Evolutionary conservation across 2,329 filamentous ascomycete species (phyloP).

Genomic region (Raffaelea albimanens): DNA sequence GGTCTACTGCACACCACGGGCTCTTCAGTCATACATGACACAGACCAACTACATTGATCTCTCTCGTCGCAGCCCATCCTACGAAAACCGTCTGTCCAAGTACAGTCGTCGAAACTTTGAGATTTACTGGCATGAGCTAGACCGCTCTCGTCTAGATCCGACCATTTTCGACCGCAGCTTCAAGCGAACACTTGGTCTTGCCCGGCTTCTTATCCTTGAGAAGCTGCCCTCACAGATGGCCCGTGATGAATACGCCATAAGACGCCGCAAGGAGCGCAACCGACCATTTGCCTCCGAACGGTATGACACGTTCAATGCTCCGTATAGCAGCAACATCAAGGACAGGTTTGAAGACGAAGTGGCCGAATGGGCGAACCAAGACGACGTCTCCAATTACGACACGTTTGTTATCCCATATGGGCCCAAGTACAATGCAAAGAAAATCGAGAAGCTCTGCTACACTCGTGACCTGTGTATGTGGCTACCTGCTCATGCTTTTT

Average conservation of each 20-base stretch:
- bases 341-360: conserved; percentile 69
- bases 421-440: conserved; percentile 49
- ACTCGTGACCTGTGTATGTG: conserved; percentile 58
- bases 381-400: conserved; percentile 72
- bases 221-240: conserved; percentile 60
- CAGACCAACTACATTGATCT: conserved; percentile 77
- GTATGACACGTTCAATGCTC: conserved; percentile 14
- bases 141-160: conserved; percentile 68
- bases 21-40: conserved; percentile 69
- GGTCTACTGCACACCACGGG: conserved; percentile 70
- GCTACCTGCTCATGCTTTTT: neutral
- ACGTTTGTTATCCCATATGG: conserved; percentile 67
- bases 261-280: conserved; percentile 63
- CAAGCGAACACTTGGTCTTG: conserved; percentile 63
- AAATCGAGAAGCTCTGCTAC: conserved; percentile 75
- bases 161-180: conserved; percentile 83
- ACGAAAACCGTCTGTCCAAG: conserved; percentile 79
- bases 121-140: conserved; percentile 66
- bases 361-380: conserved; percentile 70
- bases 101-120: conserved; percentile 81
- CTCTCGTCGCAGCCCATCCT: conserved; percentile 70
- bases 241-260: conserved; percentile 60
- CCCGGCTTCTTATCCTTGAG: conserved; percentile 70
- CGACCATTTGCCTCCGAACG: conserved; percentile 46
- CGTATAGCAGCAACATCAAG: conserved; percentile 63